Evolutionary conservation across 805 yeast species (phyloP).

Genomic region (Millerago galiae): DNA sequence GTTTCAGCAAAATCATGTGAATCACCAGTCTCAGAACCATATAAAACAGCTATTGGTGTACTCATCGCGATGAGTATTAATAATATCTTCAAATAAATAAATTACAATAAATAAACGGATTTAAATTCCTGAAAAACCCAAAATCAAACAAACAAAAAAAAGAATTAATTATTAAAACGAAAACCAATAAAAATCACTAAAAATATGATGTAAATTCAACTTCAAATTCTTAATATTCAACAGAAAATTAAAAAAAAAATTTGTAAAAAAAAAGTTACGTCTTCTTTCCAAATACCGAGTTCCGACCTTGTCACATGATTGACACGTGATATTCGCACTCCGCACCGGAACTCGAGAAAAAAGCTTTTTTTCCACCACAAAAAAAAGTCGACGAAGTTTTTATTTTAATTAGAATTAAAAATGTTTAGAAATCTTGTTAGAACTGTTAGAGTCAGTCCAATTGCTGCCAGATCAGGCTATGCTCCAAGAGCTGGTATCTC

Average conservation of each 20-base stretch:
- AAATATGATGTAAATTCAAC: no score
- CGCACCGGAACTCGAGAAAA: neutral
- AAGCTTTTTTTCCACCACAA: neutral
- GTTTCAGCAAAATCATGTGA: slow-evolving; percentile 77
- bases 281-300: no score
- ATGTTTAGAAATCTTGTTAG: slow-evolving; percentile 20
- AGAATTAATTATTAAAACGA: no score
- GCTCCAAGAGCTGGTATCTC: slow-evolving; percentile 1
- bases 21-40: slow-evolving; percentile 92
- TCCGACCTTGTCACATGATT: no score
- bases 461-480: neutral
- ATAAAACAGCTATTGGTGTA: slow-evolving; percentile 52
- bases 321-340: neutral
- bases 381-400: neutral
- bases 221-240: no score
- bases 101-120: neutral
- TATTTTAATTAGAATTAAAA: neutral
- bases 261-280: no score
- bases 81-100: neutral
- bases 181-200: no score
- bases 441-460: slow-evolving; percentile 2
- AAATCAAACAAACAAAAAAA: no score
- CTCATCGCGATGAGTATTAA: slow-evolving; percentile 8
- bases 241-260: no score
- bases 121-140: no score